Conservation (phyloP, 306 rosid species). For the Oxytropis ochrocephala region DNA sequence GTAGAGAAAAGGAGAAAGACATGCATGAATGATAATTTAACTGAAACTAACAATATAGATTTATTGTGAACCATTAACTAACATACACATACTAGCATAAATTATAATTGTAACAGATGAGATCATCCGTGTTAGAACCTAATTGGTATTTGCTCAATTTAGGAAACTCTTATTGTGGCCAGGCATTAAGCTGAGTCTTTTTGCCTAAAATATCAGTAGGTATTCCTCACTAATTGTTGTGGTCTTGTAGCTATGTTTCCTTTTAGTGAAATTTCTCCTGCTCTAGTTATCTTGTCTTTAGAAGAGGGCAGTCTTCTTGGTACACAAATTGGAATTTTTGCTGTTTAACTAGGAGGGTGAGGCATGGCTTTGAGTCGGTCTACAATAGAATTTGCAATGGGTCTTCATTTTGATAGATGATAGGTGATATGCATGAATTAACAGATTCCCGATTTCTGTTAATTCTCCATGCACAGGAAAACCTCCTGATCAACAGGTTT, state of each 20-base stretch:
- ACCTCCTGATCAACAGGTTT: not conserved
- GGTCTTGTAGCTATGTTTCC: not conserved
- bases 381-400: not conserved
- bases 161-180: not conserved
- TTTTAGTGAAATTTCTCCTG: not conserved
- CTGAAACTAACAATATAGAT: not conserved
- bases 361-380: not conserved
- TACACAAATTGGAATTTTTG: not conserved
- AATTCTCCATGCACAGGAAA: not conserved
- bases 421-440: not conserved
- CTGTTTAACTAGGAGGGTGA: not conserved
- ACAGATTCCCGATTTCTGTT: not conserved
- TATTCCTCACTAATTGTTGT: not conserved
- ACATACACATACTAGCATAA: not conserved
- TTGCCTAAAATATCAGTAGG: not conserved
- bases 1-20: not conserved
- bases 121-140: not conserved
- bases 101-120: not conserved
- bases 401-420: not conserved
- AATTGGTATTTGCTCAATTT: not conserved
- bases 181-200: not conserved
- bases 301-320: not conserved
- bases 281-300: not conserved
- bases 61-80: not conserved
- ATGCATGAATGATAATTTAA: constrained; percentile 2